Evolutionary conservation across 2,329 filamentous ascomycete genomes (phyloP).

Genomic region (Arthroderma sp.): DNA sequence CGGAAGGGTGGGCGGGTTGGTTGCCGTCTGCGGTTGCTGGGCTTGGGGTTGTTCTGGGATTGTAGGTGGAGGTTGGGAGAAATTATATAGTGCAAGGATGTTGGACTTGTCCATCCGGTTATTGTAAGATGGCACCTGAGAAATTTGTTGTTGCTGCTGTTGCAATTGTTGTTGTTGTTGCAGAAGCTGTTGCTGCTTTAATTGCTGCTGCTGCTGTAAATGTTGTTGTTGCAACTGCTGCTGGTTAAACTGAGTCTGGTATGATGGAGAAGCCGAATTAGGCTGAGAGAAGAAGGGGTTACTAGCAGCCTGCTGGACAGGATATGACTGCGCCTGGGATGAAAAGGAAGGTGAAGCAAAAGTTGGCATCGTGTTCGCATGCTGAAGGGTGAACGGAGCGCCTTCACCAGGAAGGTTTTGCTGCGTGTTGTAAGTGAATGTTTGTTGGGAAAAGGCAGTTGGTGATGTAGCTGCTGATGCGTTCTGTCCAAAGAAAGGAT

Average conservation of each 20-base stretch:
- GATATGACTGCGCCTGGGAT: too few species aligned
- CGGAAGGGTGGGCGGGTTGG: conserved; percentile 15
- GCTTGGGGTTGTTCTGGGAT: conserved; percentile 22
- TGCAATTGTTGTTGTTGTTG: conserved; percentile 10
- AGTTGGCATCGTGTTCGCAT: conserved; percentile 29
- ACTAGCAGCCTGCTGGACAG: conserved; percentile 5
- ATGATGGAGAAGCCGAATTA: too few species aligned
- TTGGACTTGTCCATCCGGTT: conserved; percentile 34
- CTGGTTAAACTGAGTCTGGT: not conserved
- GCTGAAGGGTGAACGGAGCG: conserved; percentile 14
- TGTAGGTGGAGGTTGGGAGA: conserved; percentile 25
- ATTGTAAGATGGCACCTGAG: conserved; percentile 17
- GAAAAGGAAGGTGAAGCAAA: conserved; percentile 14
- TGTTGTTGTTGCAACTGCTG: conserved; percentile 16
- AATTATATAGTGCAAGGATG: conserved; percentile 35
- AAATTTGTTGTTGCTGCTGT: conserved; percentile 11
- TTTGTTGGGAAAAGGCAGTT: conserved; percentile 9
- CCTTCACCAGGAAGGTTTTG: conserved; percentile 6
- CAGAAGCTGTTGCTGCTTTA: conserved; percentile 3
- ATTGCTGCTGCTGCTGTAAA: conserved; percentile 10
- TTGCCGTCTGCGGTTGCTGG: conserved; percentile 14
- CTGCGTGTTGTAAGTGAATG: not conserved
- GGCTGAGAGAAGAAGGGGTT: conserved; percentile 10
- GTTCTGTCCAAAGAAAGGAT: conserved; percentile 25
- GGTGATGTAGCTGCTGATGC: conserved; percentile 16